A percentile compares a stretch with the other conserved stretches of the same genome.
Evolutionary conservation across 345 rosid species (phyloP).

Genomic region (Eucalyptus brandiana): DNA sequence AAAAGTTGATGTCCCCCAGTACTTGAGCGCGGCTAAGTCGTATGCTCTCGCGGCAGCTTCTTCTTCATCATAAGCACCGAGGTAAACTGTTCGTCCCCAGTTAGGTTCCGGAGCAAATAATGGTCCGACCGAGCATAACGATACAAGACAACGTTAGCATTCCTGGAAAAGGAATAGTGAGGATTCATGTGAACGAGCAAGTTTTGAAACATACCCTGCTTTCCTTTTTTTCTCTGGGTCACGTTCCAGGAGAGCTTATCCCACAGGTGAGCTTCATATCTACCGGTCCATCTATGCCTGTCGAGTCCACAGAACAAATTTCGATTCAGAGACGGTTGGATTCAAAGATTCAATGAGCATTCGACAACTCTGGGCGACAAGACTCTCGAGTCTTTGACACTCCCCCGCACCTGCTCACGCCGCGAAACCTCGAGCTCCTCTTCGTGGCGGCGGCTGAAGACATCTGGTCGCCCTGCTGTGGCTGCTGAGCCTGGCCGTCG

Average conservation of each 20-base stretch:
- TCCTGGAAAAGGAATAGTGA: neutral
- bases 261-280: conserved; percentile 68
- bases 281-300: conserved; percentile 62
- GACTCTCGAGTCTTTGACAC: no score
- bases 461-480: conserved; percentile 1
- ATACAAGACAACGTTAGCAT: neutral
- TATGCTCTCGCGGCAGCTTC: conserved; percentile 68
- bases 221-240: conserved; percentile 58
- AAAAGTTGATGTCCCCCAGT: conserved; percentile 48
- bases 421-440: conserved; percentile 65
- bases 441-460: conserved; percentile 24
- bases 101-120: neutral
- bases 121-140: neutral
- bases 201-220: conserved; percentile 24
- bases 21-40: conserved; percentile 58
- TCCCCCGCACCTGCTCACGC: conserved; percentile 19
- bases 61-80: conserved; percentile 59
- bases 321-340: neutral
- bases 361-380: neutral
- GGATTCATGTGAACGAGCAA: neutral
- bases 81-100: conserved; percentile 29
- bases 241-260: conserved; percentile 57
- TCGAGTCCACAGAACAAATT: neutral
- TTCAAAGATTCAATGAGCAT: neutral
- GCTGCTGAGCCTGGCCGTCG: neutral